These are phyloP conservation scores for Fusarium bulbicola DNA, from an alignment of 2,329 filamentous ascomycete genomes.

Conservation along the genomic window DNA sequence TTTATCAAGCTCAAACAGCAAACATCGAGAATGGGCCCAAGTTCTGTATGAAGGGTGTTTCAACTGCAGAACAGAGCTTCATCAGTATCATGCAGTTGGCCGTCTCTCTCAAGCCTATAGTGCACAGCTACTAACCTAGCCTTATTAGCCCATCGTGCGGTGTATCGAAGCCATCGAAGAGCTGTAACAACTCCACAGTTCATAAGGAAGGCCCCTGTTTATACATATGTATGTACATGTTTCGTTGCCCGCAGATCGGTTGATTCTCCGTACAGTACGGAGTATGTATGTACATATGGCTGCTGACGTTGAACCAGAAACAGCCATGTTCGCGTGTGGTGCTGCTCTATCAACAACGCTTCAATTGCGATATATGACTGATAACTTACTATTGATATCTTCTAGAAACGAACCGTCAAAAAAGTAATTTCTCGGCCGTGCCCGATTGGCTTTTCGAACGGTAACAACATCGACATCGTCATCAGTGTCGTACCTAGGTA, in stretches of 20 bases:
- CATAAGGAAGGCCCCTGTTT: slow-evolving; percentile 23
- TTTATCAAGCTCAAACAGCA: slow-evolving; percentile 4
- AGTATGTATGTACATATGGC: neutral
- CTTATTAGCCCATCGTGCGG: slow-evolving; percentile 18
- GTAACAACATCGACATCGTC: neutral
- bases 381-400: neutral
- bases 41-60: slow-evolving; percentile 30
- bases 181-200: slow-evolving; percentile 31
- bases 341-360: neutral
- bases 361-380: neutral
- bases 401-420: neutral
- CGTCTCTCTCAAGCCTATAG: slow-evolving; percentile 18
- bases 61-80: slow-evolving; percentile 12
- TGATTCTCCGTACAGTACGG: slow-evolving; percentile 12
- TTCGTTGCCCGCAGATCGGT: slow-evolving; percentile 13
- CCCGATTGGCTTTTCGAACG: neutral
- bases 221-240: neutral
- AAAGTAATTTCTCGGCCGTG: slow-evolving; percentile 1
- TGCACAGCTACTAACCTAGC: slow-evolving; percentile 18
- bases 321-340: neutral
- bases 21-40: slow-evolving; percentile 2
- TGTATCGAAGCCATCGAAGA: slow-evolving; percentile 23
- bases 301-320: neutral
- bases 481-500: neutral
- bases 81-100: slow-evolving; percentile 16